Evolutionary conservation across 179 eudicot genomes (phyloP).

Genomic region (Carnegiea gigantea): DNA sequence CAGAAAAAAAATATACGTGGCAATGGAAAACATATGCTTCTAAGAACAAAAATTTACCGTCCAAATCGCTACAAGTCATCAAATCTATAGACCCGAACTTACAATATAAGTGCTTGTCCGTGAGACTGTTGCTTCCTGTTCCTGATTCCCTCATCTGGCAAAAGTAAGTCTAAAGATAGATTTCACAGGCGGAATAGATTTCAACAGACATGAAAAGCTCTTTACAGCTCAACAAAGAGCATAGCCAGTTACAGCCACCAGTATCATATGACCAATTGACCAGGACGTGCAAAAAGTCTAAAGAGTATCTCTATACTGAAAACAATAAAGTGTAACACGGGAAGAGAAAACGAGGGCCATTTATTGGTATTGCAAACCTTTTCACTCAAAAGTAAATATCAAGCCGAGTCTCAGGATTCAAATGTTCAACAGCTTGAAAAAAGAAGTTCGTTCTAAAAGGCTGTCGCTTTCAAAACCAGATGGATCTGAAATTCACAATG

Average conservation of each 20-base stretch:
- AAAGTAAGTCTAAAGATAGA: neutral
- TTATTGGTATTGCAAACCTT: neutral
- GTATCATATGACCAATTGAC: neutral
- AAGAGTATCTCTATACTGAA: neutral
- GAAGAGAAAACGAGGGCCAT: neutral
- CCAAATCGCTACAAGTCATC: too few species aligned
- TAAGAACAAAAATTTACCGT: too few species aligned
- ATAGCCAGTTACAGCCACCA: too few species aligned
- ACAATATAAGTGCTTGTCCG: too few species aligned
- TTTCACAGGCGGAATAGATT: neutral
- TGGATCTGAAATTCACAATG: neutral
- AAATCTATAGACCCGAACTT: too few species aligned
- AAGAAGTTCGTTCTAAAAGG: neutral
- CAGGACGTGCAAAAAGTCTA: too few species aligned
- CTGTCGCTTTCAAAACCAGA: neutral
- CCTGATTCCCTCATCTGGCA: neutral
- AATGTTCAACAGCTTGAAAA: neutral
- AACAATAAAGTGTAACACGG: neutral
- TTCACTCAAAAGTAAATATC: neutral
- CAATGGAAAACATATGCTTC: too few species aligned
- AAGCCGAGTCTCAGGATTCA: neutral
- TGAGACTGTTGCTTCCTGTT: neutral
- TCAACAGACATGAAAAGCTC: neutral
- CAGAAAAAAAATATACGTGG: too few species aligned
- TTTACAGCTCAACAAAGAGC: slow-evolving; percentile 12